These are phyloP conservation scores for Microbotryum saponariae DNA, from an alignment of 1,284 basidiomycete species.

Conservation along the genomic window DNA sequence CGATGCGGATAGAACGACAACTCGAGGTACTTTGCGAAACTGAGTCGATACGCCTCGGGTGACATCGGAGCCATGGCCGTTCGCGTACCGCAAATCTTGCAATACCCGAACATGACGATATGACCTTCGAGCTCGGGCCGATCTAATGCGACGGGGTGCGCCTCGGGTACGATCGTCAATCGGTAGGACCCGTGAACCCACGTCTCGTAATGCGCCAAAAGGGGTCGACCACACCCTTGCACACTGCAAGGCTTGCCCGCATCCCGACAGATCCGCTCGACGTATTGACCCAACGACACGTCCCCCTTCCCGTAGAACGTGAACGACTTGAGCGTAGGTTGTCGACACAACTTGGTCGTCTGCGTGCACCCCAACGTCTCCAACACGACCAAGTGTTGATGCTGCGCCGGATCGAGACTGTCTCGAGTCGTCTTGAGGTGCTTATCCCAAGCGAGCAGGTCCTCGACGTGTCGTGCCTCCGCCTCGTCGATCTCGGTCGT, in stretches of 20 bases:
- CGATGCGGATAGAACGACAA: conserved; percentile 83
- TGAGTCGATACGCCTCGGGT: conserved; percentile 68
- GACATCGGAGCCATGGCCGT: conserved; percentile 76
- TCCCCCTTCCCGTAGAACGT: conserved; percentile 91
- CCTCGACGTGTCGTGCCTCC: conserved; percentile 72
- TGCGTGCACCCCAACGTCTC: conserved; percentile 63
- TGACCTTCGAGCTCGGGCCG: conserved; percentile 15
- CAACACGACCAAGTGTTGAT: conserved; percentile 75
- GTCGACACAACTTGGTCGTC: conserved; percentile 42
- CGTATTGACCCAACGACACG: conserved; percentile 82
- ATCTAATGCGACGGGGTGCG: conserved; percentile 19
- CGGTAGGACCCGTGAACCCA: conserved; percentile 71
- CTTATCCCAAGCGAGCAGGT: conserved; percentile 83
- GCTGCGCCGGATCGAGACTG: conserved; percentile 83
- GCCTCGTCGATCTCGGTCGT: conserved; percentile 63
- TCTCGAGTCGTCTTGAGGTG: conserved; percentile 73
- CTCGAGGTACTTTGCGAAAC: conserved; percentile 89
- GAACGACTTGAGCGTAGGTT: conserved; percentile 55
- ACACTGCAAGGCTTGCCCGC: conserved; percentile 62
- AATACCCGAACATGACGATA: conserved; percentile 88
- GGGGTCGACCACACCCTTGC: conserved; percentile 72
- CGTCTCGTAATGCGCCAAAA: conserved; percentile 76
- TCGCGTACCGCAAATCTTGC: conserved; percentile 57
- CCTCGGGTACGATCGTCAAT: conserved; percentile 33
- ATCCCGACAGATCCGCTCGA: conserved; percentile 69